These are phyloP conservation scores for Bipolaris zeicola DNA, from an alignment of 2,329 filamentous ascomycete genomes.

Conservation along the genomic window DNA sequence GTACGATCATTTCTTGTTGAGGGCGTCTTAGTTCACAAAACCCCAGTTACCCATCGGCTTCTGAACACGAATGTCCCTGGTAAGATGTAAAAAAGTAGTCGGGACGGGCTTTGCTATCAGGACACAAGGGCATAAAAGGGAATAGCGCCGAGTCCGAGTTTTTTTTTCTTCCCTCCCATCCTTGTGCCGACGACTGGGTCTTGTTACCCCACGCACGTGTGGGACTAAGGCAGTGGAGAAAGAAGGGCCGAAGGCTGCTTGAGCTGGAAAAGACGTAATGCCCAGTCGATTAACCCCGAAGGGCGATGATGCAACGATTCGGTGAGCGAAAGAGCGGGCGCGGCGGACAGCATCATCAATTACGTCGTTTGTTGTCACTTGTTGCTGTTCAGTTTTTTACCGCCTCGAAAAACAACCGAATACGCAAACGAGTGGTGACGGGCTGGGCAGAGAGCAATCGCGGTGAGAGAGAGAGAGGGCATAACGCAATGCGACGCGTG, in stretches of 20 bases:
- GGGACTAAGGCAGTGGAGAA: neutral
- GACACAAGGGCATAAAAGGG: neutral
- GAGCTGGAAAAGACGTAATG: neutral
- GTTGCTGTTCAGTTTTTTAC: neutral
- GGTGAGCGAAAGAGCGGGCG: neutral
- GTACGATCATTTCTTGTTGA: neutral
- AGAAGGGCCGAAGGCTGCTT: neutral
- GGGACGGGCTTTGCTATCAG: neutral
- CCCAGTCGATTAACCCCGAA: neutral
- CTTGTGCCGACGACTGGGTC: neutral
- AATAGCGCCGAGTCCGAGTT: neutral
- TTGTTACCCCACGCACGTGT: slow-evolving; percentile 3
- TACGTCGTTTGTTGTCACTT: neutral
- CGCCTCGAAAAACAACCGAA: neutral
- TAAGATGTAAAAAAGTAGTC: neutral
- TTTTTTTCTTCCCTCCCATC: neutral
- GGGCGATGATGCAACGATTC: neutral
- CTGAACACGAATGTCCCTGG: neutral
- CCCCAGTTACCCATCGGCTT: neutral
- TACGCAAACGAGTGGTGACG: neutral
- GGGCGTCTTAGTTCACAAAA: neutral
- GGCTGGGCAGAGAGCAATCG: neutral
- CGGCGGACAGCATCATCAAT: neutral
- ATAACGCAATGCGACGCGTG: slow-evolving; percentile 7
- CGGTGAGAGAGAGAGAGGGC: neutral